phyloP scores from a whole-genome alignment of 2,329 filamentous ascomycete species.

The Monosporascus sp. region DNA sequence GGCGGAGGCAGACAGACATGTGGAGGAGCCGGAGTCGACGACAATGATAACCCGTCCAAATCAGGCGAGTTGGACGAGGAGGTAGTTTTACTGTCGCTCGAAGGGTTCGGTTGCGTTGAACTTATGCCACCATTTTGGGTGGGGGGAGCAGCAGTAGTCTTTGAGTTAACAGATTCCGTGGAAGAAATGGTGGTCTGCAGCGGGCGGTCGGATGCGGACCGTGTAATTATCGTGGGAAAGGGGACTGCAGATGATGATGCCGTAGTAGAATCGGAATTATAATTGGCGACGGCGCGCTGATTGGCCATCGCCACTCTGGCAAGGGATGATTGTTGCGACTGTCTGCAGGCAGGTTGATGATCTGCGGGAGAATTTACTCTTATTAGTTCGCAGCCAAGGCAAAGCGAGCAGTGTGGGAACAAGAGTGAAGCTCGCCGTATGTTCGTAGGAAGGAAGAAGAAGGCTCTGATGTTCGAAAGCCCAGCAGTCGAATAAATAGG shows the following conservation, averaged over 20 bases:
- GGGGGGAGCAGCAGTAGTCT: background rate
- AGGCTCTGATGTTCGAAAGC: no score
- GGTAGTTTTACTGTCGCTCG: conserved; percentile 3
- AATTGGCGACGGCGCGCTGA: conserved; percentile 18
- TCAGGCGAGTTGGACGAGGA: background rate
- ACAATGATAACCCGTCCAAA: conserved; percentile 7
- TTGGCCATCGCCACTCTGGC: conserved; percentile 29
- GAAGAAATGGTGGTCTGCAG: background rate
- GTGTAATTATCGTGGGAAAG: conserved; percentile 4
- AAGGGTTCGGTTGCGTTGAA: conserved; percentile 10
- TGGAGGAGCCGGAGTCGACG: conserved; percentile 20
- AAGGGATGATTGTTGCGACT: conserved; percentile 23
- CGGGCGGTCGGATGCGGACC: background rate
- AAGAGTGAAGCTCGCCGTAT: background rate
- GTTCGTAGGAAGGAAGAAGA: background rate
- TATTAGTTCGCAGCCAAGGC: background rate
- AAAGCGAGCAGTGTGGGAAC: background rate
- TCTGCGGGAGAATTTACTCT: conserved; percentile 10
- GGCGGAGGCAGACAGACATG: conserved; percentile 22
- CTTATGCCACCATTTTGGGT: background rate
- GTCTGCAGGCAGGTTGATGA: conserved; percentile 20
- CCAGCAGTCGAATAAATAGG: no score
- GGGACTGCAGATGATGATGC: conserved; percentile 18
- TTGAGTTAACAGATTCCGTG: background rate
- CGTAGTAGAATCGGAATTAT: conserved; percentile 11